A percentile compares a stretch with the other conserved stretches of the same genome.
Conservation (phyloP, 73 alveolate genomes). For the Blepharisma japonicum region DNA sequence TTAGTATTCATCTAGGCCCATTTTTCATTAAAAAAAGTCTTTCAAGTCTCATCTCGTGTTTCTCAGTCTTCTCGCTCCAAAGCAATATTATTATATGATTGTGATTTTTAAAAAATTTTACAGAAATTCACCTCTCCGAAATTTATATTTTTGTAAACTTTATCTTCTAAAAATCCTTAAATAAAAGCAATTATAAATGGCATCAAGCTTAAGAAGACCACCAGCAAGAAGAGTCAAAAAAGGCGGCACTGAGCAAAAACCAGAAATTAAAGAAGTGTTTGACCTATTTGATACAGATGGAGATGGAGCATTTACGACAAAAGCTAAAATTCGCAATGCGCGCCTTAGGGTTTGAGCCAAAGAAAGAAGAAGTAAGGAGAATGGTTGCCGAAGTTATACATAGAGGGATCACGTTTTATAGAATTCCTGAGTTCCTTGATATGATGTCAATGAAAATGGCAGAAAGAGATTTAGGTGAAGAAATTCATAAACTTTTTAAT, state of each 20-base stretch:
- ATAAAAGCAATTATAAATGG: neutral
- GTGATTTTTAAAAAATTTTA: too few species aligned
- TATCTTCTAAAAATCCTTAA: too few species aligned
- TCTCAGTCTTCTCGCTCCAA: too few species aligned
- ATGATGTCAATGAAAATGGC: conserved; percentile 92
- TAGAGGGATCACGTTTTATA: conserved; percentile 88
- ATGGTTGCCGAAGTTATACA: conserved; percentile 83
- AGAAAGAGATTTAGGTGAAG: conserved; percentile 91
- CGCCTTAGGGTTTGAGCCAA: conserved; percentile 98
- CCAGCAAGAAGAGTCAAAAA: conserved; percentile 35
- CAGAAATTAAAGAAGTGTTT: conserved; percentile 80
- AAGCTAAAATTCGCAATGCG: conserved; percentile 98
- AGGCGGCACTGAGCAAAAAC: conserved; percentile 63
- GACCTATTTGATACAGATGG: conserved; percentile 86
- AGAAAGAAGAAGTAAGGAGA: conserved; percentile 90
- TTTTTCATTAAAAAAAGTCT: too few species aligned
- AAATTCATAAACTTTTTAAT: conserved; percentile 87
- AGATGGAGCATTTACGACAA: conserved; percentile 89
- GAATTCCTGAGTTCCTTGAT: conserved; percentile 77
- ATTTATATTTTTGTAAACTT: too few species aligned
- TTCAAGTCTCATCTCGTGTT: too few species aligned
- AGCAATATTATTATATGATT: too few species aligned
- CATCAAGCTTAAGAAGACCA: conserved; percentile 19
- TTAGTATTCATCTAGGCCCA: too few species aligned
- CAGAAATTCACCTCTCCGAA: too few species aligned